Evolutionary conservation across 495 filamentous ascomycete species (phyloP), one percentile per base, ranked within the genome.

Genomic region (Paragyromitra xinjiangensis): DNA sequence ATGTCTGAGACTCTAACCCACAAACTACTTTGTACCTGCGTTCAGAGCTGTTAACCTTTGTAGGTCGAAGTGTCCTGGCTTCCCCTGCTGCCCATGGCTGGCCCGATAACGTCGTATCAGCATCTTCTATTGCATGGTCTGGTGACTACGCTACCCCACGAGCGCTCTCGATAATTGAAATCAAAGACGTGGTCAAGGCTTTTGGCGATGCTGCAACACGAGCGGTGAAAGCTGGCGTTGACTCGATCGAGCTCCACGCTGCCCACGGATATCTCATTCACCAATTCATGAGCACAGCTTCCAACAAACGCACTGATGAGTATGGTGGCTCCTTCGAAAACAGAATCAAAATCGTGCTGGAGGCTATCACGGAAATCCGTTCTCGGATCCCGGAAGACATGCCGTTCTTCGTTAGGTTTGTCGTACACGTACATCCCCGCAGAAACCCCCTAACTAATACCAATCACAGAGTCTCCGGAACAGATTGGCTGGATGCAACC

Each of bases 401-500:
- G 89, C 92, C 92, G 0, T 80, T 93, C 2, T 89, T 92, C 81
- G 81, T 91, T 6, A 88, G 92, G 71, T 73, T 58, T 7, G 88
- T 94, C 82, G 50, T 65, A 65, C 42, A 65, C 42, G 42, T 45
- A 64, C 40, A 37, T 39, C 14, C 9, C 42, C n/a, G 14, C 39
- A 50, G 42, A 53, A 58, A 19, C 12, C 40, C 51, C 16, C 63
- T 42, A 45, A 66, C 26, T 7, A 24, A 45, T 9, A 26, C 63
- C 63, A 61, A 67, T 73, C 14, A 39, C 8, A 73, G 71, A 58
- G 55, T 78, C 34, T 91, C 89, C 71, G 88, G 88, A 12, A 91
- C 90, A 0, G 92, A 94, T 81, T 93, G 91, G 91, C 87, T 94
- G 79, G 87, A 89, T 62, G 88, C 89, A 55, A 85, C 85, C 55